Percentiles rank a stretch among this genome's conserved stretches.
Conservation (phyloP, 208 protist species). For the Novymonas esmeraldas region DNA sequence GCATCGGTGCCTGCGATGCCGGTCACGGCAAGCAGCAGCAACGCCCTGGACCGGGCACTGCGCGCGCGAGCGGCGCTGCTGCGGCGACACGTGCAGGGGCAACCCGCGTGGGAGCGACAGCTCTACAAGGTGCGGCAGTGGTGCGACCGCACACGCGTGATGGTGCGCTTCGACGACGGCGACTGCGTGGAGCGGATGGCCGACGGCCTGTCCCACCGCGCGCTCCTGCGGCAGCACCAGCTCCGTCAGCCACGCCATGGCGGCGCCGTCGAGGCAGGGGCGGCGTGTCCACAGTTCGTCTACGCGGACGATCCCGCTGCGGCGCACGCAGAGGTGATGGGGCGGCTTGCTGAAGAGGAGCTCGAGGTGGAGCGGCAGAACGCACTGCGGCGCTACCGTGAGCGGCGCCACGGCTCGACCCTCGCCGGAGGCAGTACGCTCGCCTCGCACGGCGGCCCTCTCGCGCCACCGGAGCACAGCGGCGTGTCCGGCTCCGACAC, state of each 20-base stretch:
- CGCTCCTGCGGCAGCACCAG: constrained; percentile 1
- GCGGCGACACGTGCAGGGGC: constrained; percentile 19
- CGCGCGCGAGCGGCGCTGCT: constrained; percentile 26
- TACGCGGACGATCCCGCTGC: constrained; percentile 48
- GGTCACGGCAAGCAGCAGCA: neutral
- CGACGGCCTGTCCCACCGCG: constrained; percentile 4
- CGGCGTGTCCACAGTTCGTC: constrained; percentile 9
- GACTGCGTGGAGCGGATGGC: constrained; percentile 25
- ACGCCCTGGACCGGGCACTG: constrained; percentile 26
- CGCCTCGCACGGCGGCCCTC: too few species aligned
- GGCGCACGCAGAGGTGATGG: constrained; percentile 45
- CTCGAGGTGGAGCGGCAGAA: neutral
- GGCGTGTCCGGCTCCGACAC: too few species aligned
- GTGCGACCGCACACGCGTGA: constrained; percentile 49
- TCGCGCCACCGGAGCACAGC: too few species aligned
- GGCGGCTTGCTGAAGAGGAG: constrained; percentile 32
- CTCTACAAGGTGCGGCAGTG: constrained; percentile 52
- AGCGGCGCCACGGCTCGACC: too few species aligned
- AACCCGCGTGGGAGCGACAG: constrained; percentile 35
- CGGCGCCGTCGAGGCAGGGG: neutral
- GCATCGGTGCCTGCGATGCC: neutral
- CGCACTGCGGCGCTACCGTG: too few species aligned
- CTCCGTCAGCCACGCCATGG: neutral
- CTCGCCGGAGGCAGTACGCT: too few species aligned
- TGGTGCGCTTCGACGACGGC: constrained; percentile 31